Evolutionary conservation across 2,329 filamentous ascomycete species (phyloP).

Genomic region (Chaetomium strumarium): DNA sequence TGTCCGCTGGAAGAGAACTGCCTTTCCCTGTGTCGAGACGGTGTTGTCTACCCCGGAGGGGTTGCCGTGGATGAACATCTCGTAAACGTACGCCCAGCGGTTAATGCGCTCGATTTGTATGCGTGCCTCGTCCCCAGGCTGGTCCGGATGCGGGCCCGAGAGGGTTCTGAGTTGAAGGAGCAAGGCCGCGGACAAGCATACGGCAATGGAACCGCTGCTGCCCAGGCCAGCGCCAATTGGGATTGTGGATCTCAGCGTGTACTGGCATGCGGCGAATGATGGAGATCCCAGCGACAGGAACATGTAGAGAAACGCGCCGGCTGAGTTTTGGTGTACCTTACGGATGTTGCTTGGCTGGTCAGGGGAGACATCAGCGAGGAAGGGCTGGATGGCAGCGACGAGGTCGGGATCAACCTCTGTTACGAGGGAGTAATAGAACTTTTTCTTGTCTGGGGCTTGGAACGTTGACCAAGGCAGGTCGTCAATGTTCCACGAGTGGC

Average conservation of each 20-base stretch:
- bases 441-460: conserved; percentile 76
- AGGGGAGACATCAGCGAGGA: conserved; percentile 65
- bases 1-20: conserved; percentile 78
- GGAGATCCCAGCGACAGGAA: conserved; percentile 81
- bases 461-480: conserved; percentile 83
- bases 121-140: conserved; percentile 80
- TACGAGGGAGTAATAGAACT: conserved; percentile 86
- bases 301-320: conserved; percentile 83
- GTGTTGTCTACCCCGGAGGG: conserved; percentile 97
- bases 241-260: conserved; percentile 88
- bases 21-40: conserved; percentile 87
- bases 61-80: conserved; percentile 96
- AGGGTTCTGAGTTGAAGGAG: conserved; percentile 83
- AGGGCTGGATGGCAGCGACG: conserved; percentile 71
- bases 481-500: conserved; percentile 92
- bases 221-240: conserved; percentile 87
- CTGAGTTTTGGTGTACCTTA: conserved; percentile 79
- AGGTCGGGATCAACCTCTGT: conserved; percentile 80
- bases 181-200: conserved; percentile 79
- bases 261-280: conserved; percentile 73
- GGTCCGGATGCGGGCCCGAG: conserved; percentile 85
- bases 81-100: conserved; percentile 92
- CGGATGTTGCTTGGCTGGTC: conserved; percentile 62
- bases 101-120: conserved; percentile 93
- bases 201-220: conserved; percentile 88